A percentile compares a stretch with the other conserved stretches of the same genome.
Evolutionary conservation across 2,329 filamentous ascomycete species (phyloP).

Genomic region (Cladobotryum mycophilum): DNA sequence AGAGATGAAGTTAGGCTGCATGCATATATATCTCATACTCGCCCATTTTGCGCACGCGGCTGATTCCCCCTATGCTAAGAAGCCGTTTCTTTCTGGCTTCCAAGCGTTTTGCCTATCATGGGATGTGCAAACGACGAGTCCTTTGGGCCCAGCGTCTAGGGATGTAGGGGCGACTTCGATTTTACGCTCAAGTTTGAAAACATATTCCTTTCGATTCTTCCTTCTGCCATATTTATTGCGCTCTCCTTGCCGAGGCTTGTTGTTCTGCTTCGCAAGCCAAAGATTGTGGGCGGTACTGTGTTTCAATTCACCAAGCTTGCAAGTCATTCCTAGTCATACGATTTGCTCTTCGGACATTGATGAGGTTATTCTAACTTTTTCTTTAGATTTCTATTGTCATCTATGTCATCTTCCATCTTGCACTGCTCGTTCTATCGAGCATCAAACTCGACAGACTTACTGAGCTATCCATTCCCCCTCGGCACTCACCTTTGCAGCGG

Average conservation of each 20-base stretch:
- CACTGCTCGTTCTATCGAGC: conserved; percentile 25
- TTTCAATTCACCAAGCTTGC: conserved; percentile 29
- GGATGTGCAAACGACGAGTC: conserved; percentile 26
- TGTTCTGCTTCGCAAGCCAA: conserved; percentile 24
- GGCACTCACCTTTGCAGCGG: conserved; percentile 21
- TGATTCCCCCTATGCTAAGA: too few relatives aligned
- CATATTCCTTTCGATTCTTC: conserved; percentile 39
- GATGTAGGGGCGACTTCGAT: conserved; percentile 44
- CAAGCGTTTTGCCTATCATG: too few relatives aligned
- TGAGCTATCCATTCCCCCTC: conserved; percentile 3
- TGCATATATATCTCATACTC: too few relatives aligned
- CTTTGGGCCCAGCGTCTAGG: conserved; percentile 38
- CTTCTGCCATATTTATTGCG: conserved; percentile 33
- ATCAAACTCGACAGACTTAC: conserved; percentile 15
- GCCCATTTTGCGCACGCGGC: too few relatives aligned
- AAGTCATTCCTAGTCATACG: conserved; percentile 6
- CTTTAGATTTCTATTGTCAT: conserved; percentile 3
- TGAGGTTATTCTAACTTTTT: too few relatives aligned
- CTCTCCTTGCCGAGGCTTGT: conserved; percentile 27
- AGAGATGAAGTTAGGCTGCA: too few relatives aligned
- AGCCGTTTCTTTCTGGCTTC: too few relatives aligned
- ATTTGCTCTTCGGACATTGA: too few relatives aligned
- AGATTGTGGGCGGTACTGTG: conserved; percentile 28
- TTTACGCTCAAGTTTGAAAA: conserved; percentile 46
- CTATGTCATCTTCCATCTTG: conserved; percentile 26